These are phyloP conservation scores for Wickerhamomyces ciferrii DNA, from an alignment of 805 yeast genomes.

Conservation along the genomic window DNA sequence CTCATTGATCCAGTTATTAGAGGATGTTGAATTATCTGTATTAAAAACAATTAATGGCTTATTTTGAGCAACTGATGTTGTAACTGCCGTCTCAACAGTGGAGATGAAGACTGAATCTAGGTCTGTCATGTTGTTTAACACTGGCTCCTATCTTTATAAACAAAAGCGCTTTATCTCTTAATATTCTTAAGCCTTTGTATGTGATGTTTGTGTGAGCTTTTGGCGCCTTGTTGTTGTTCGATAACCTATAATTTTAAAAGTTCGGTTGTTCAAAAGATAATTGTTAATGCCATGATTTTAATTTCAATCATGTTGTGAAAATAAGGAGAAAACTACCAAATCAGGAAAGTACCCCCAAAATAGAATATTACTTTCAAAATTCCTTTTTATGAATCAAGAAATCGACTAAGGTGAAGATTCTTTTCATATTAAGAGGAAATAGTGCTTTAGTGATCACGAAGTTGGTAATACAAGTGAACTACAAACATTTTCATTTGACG, in stretches of 20 bases:
- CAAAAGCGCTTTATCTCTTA: no score
- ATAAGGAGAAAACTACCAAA: not conserved
- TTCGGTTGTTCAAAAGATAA: not conserved
- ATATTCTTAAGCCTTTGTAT: no score
- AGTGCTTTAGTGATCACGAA: no score
- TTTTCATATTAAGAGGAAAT: no score
- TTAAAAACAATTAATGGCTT: slow-evolving; percentile 37
- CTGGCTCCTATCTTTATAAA: no score
- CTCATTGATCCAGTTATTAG: slow-evolving; percentile 18
- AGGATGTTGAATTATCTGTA: slow-evolving; percentile 18
- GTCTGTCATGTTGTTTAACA: slow-evolving; percentile 10
- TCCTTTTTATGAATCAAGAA: no score
- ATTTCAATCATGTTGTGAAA: not conserved
- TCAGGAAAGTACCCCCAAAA: not conserved
- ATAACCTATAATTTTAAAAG: not conserved
- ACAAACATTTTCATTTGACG: no score
- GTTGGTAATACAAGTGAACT: no score
- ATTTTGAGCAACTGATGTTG: slow-evolving; percentile 27
- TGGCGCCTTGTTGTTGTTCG: no score
- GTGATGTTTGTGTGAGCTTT: no score
- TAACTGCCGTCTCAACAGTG: slow-evolving; percentile 34
- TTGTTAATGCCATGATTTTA: not conserved
- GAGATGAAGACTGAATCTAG: slow-evolving; percentile 16
- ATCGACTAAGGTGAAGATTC: no score
- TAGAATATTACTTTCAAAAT: no score